Conservation (phyloP, 2,329 filamentous ascomycete species). For the Fonsecaea pedrosoi region DNA sequence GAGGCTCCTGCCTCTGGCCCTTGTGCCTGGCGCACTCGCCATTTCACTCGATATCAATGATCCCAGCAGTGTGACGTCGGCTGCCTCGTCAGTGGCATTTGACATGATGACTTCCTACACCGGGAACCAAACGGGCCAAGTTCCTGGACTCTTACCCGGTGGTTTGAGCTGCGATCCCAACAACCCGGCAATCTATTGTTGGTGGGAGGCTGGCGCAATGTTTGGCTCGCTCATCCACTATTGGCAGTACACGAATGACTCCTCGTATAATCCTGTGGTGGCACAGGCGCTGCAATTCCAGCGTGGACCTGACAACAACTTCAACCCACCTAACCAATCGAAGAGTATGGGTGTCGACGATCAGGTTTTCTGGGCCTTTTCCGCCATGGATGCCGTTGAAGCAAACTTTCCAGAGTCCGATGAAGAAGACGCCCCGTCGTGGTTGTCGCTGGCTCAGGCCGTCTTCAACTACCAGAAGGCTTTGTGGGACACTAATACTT, state of each 20-base stretch:
- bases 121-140: slow-evolving; percentile 47
- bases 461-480: slow-evolving; percentile 78
- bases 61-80: slow-evolving; percentile 42
- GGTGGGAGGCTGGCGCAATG: slow-evolving; percentile 55
- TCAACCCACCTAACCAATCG: slow-evolving; percentile 52
- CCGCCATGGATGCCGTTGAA: slow-evolving; percentile 64
- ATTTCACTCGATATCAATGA: slow-evolving; percentile 27
- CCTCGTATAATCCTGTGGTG: slow-evolving; percentile 49
- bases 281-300: slow-evolving; percentile 49
- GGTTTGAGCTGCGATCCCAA: slow-evolving; percentile 44
- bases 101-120: slow-evolving; percentile 51
- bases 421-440: slow-evolving; percentile 63
- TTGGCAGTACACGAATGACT: slow-evolving; percentile 53
- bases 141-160: slow-evolving; percentile 50
- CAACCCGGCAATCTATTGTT: slow-evolving; percentile 45
- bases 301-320: slow-evolving; percentile 47
- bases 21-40: slow-evolving; percentile 26
- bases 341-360: slow-evolving; percentile 61
- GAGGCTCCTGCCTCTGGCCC: slow-evolving; percentile 24
- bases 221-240: slow-evolving; percentile 52
- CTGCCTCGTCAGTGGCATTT: slow-evolving; percentile 46
- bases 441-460: slow-evolving; percentile 76
- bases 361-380: slow-evolving; percentile 64
- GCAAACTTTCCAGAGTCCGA: slow-evolving; percentile 50
- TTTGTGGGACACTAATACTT: slow-evolving; percentile 73